These are phyloP conservation scores for Apodospora peruviana DNA, from an alignment of 495 filamentous ascomycete species.

Conservation along the genomic window DNA sequence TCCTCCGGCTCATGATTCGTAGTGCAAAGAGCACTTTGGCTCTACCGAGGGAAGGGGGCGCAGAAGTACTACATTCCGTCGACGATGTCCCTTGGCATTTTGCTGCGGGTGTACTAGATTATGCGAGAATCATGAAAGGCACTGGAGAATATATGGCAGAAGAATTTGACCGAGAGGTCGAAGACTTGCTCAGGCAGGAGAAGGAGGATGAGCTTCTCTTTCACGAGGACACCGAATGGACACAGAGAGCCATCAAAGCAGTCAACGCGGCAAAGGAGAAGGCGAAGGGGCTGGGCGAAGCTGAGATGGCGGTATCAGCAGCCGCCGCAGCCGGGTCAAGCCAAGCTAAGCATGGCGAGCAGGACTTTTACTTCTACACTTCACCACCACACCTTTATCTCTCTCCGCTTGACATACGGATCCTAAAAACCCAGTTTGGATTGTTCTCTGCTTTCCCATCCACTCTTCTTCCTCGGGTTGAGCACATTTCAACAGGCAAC, in stretches of 20 bases:
- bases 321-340: neutral
- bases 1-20: slow-evolving; percentile 77
- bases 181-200: slow-evolving; percentile 67
- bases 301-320: slow-evolving; percentile 7
- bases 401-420: slow-evolving; percentile 90
- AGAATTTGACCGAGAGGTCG: slow-evolving; percentile 74
- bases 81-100: slow-evolving; percentile 92
- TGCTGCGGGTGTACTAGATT: slow-evolving; percentile 88
- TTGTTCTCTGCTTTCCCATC: slow-evolving; percentile 79
- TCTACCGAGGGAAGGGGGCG: slow-evolving; percentile 71
- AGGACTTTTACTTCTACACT: slow-evolving; percentile 82
- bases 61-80: slow-evolving; percentile 56
- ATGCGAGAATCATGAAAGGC: slow-evolving; percentile 92
- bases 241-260: slow-evolving; percentile 67
- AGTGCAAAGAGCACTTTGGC: slow-evolving; percentile 76
- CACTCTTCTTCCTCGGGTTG: slow-evolving; percentile 83
- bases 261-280: slow-evolving; percentile 71
- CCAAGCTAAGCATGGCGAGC: slow-evolving; percentile 18
- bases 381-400: slow-evolving; percentile 87
- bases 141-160: slow-evolving; percentile 79
- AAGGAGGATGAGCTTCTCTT: slow-evolving; percentile 88
- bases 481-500: slow-evolving; percentile 86
- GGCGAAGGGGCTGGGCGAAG: slow-evolving; percentile 33
- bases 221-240: slow-evolving; percentile 90
- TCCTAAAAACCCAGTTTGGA: slow-evolving; percentile 84